Evolutionary conservation across 768 basidiomycete genomes (phyloP), one percentile per base, ranked within the genome.

Genomic region (Naganishia randhawae): DNA sequence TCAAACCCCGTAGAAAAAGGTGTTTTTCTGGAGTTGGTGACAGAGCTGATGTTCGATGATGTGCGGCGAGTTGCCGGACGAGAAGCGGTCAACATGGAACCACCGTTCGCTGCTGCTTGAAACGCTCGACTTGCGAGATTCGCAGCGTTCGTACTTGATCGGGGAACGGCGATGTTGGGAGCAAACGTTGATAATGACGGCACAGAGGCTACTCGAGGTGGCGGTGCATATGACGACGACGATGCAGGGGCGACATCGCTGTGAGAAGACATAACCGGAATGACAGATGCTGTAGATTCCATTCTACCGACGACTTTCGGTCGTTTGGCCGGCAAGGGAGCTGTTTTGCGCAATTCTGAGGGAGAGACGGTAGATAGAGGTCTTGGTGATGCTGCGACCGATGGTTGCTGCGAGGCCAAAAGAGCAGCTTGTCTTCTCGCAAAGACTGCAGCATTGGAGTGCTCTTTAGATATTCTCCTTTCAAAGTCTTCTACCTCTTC

Each of bases 401-500:
- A 39, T 27, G 33, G 17, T 29, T 61, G 57, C 25, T 61, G 57
- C 7, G 35, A 13, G 16, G 57, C 57, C 57, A 42, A 19, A 37
- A 61, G 33, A n/a, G 57, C 57, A 22, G 57, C 57, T 61, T 61
- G 57, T 25, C 57, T 35, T 39, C 29, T 35, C 41, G 57, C 57
- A 25, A 41, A 61, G 39, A 61, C 22, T 25, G 57, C 57, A 7
- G 39, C n/a, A 19, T 61, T 61, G 11, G 57, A 61, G 25, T 61
- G 57, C 7, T 61, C 57, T 25, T 39, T 29, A 11, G 57, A 41
- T 17, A 61, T 29, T 11, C 27, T 39, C 14, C 39, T 13, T 13
- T 61, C 57, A 61, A 61, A 61, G 37, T 61, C 57, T 29, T 61
- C 57, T 2, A 61, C 57, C 39, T 61, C 57, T 27, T 61, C 57